Evolutionary conservation across 495 filamentous ascomycete genomes (phyloP).

Genomic region (Penicillium taxi): DNA sequence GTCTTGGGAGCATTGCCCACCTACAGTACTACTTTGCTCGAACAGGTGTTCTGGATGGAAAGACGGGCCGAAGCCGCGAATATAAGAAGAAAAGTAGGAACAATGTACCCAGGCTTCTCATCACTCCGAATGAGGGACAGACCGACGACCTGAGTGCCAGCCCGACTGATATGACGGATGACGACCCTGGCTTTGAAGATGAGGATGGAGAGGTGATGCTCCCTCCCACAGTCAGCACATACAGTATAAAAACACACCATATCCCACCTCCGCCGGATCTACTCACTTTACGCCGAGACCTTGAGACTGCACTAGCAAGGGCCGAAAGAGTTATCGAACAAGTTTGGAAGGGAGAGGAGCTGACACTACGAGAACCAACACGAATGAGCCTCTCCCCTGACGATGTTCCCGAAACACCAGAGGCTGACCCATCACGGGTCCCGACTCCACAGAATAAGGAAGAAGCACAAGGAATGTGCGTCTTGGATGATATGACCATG

Average conservation of each 20-base stretch:
- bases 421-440: slow-evolving; percentile 26
- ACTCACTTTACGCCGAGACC: slow-evolving; percentile 63
- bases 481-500: slow-evolving; percentile 85
- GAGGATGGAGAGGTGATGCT: slow-evolving; percentile 67
- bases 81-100: slow-evolving; percentile 49
- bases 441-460: slow-evolving; percentile 55
- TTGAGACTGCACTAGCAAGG: slow-evolving; percentile 60
- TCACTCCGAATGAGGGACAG: slow-evolving; percentile 37
- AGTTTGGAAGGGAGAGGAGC: slow-evolving; percentile 28
- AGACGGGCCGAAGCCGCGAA: slow-evolving; percentile 75
- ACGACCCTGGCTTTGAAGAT: slow-evolving; percentile 48
- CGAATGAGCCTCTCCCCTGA: slow-evolving; percentile 29
- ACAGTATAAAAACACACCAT: slow-evolving; percentile 77
- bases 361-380: slow-evolving; percentile 22
- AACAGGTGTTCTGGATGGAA: slow-evolving; percentile 87
- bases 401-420: slow-evolving; percentile 20
- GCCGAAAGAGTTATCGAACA: slow-evolving; percentile 59
- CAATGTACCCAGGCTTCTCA: slow-evolving; percentile 32
- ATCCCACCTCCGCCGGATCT: slow-evolving; percentile 82
- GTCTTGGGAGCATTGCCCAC: slow-evolving; percentile 91
- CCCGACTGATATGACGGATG: slow-evolving; percentile 41
- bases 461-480: slow-evolving; percentile 83
- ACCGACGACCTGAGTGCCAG: slow-evolving; percentile 39
- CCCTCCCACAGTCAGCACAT: slow-evolving; percentile 92
- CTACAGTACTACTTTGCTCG: slow-evolving; percentile 97